Evolutionary conservation across 805 yeast genomes (phyloP).

Genomic region (Myxozyma melibiosi): DNA sequence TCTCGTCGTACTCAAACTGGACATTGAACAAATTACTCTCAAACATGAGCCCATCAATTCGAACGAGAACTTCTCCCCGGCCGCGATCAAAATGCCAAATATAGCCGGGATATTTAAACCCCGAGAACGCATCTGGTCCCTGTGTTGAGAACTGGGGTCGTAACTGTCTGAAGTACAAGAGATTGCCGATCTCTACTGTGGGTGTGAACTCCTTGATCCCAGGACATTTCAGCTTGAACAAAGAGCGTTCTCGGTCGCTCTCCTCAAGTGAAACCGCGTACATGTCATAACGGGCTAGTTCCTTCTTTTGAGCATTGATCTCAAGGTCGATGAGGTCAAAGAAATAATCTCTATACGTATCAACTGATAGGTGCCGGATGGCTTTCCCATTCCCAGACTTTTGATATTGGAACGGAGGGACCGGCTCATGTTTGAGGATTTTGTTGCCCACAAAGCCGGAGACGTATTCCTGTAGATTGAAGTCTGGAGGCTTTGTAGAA

Average conservation of each 20-base stretch:
- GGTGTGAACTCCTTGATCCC: slow-evolving; percentile 32
- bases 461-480: slow-evolving; percentile 15
- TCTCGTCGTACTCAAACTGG: slow-evolving; percentile 14
- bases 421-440: slow-evolving; percentile 1
- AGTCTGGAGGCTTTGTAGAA: slow-evolving; percentile 20
- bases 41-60: slow-evolving; percentile 19
- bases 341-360: slow-evolving; percentile 9
- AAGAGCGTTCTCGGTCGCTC: not conserved
- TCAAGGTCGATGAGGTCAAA: slow-evolving; percentile 14
- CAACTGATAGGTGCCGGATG: not conserved
- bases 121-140: slow-evolving; percentile 21
- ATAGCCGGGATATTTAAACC: slow-evolving; percentile 17
- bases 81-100: slow-evolving; percentile 25
- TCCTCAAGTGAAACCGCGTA: slow-evolving; percentile 12
- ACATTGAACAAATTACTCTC: slow-evolving; percentile 26
- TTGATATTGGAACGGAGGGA: slow-evolving; percentile 6
- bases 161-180: slow-evolving; percentile 18
- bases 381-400: not conserved
- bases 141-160: slow-evolving; percentile 23
- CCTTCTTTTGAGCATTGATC: slow-evolving; percentile 20
- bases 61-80: slow-evolving; percentile 21
- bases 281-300: slow-evolving; percentile 17
- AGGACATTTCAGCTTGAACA: slow-evolving; percentile 22
- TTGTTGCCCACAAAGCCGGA: slow-evolving; percentile 17
- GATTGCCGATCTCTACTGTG: slow-evolving; percentile 24